A percentile compares a stretch with the other conserved stretches of the same genome.
Evolutionary conservation across 192 early-diverging fungal genomes (phyloP).

Genomic region (Umbelopsis vinacea): DNA sequence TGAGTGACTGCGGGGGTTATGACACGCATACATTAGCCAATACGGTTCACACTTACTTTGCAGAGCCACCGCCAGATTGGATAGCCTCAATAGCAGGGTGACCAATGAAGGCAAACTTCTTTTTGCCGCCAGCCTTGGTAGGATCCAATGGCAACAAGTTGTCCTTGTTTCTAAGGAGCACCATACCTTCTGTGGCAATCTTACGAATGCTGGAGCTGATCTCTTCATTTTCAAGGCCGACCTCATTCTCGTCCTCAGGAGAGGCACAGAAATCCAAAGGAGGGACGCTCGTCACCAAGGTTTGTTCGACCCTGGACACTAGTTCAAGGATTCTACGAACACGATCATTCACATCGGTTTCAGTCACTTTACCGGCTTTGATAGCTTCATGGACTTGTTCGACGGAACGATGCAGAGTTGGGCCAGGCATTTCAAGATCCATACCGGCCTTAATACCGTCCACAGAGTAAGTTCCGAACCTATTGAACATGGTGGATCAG

Average conservation of each 20-base stretch:
- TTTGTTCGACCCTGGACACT: background rate
- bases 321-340: background rate
- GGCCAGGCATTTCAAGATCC: constrained; percentile 34
- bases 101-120: constrained; percentile 36
- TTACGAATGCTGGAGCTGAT: constrained; percentile 20
- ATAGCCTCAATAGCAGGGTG: background rate
- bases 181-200: constrained; percentile 34
- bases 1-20: background rate
- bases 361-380: constrained; percentile 12
- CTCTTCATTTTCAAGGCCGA: constrained; percentile 2
- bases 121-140: background rate
- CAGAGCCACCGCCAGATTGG: constrained; percentile 12
- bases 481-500: background rate
- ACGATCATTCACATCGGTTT: constrained; percentile 1
- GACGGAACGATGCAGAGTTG: background rate
- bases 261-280: background rate
- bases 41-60: background rate
- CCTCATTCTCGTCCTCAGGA: background rate
- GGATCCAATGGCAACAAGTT: constrained; percentile 31
- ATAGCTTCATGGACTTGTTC: constrained; percentile 18
- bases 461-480: background rate
- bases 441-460: constrained; percentile 19
- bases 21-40: background rate
- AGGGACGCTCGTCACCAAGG: background rate
- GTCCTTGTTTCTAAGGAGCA: constrained; percentile 31